These are phyloP conservation scores for Aspergillus viridinutans DNA, from an alignment of 2,329 filamentous ascomycete species.

Conservation along the genomic window DNA sequence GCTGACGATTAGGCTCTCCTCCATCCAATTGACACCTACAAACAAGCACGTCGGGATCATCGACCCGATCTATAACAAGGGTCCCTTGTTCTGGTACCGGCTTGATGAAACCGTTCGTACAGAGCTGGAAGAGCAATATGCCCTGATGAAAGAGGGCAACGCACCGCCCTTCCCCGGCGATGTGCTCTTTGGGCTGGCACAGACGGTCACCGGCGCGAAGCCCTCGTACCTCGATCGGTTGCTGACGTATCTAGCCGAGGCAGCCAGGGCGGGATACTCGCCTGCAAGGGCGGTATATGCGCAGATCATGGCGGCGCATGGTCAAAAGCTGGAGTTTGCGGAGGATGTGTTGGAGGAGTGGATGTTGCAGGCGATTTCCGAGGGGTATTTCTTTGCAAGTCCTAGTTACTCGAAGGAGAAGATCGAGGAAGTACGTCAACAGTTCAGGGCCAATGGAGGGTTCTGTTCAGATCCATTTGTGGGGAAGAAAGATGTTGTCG, in stretches of 20 bases:
- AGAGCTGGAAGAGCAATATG: conserved; percentile 23
- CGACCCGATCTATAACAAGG: conserved; percentile 26
- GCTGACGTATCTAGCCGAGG: conserved; percentile 18
- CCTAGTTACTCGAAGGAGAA: conserved; percentile 2
- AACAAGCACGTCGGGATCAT: conserved; percentile 16
- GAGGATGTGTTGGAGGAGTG: conserved; percentile 16
- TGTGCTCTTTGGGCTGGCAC: conserved; percentile 24
- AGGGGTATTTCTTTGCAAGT: conserved; percentile 20
- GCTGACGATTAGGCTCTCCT: conserved; percentile 15
- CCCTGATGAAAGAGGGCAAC: conserved; percentile 8
- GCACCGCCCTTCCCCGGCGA: conserved; percentile 15
- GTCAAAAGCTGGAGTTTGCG: conserved; percentile 12
- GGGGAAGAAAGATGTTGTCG: conserved; percentile 13
- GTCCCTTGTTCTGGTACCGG: conserved; percentile 25
- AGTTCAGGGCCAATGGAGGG: conserved; percentile 19
- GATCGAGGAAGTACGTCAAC: conserved; percentile 13
- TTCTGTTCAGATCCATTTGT: conserved; percentile 22
- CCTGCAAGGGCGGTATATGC: conserved; percentile 24
- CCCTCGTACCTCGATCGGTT: conserved; percentile 20
- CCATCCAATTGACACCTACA: conserved; percentile 11
- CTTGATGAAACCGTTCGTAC: conserved; percentile 19
- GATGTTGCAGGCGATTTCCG: conserved; percentile 21
- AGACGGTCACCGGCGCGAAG: conserved; percentile 22
- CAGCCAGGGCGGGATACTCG: conserved; percentile 17
- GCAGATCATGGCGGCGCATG: conserved; percentile 23